Conservation (phyloP, 345 rosid genomes). For the Kernera saxatilis region DNA sequence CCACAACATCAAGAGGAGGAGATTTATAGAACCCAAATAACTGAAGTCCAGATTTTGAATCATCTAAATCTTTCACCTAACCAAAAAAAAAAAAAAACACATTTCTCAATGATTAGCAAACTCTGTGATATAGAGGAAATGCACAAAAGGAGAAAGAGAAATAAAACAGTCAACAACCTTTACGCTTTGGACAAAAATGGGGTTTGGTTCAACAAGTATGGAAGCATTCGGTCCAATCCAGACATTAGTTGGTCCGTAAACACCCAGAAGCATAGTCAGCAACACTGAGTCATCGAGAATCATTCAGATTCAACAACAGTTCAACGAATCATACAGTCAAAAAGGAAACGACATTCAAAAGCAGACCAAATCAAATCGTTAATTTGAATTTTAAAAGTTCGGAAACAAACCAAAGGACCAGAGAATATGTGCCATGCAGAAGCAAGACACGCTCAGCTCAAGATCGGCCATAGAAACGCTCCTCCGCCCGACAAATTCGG, state of each 20-base stretch:
- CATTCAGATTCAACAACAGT: background rate
- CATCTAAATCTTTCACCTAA: conserved; percentile 58
- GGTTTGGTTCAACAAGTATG: conserved; percentile 50
- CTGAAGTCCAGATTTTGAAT: conserved; percentile 37
- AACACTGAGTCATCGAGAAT: conserved; percentile 41
- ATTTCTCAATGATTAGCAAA: background rate
- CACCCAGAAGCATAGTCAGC: conserved; percentile 45
- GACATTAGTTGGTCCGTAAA: conserved; percentile 42
- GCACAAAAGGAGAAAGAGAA: background rate
- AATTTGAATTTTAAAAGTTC: background rate
- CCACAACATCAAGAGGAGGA: conserved; percentile 53
- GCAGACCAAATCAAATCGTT: background rate
- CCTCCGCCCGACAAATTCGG: conserved; percentile 22
- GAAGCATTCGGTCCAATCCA: conserved; percentile 63
- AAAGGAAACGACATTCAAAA: background rate
- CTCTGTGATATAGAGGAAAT: background rate
- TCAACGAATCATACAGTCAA: background rate
- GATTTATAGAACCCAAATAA: conserved; percentile 52
- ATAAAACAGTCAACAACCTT: conserved; percentile 38
- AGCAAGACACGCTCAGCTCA: conserved; percentile 52
- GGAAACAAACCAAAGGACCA: conserved; percentile 61
- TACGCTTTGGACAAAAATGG: conserved; percentile 60
- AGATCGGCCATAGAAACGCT: background rate
- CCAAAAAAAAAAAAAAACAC: background rate
- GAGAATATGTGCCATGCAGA: conserved; percentile 41